Evolutionary conservation across 768 basidiomycete genomes (phyloP), one percentile per base, ranked within the genome.

Genomic region (Nidularia sp.): DNA sequence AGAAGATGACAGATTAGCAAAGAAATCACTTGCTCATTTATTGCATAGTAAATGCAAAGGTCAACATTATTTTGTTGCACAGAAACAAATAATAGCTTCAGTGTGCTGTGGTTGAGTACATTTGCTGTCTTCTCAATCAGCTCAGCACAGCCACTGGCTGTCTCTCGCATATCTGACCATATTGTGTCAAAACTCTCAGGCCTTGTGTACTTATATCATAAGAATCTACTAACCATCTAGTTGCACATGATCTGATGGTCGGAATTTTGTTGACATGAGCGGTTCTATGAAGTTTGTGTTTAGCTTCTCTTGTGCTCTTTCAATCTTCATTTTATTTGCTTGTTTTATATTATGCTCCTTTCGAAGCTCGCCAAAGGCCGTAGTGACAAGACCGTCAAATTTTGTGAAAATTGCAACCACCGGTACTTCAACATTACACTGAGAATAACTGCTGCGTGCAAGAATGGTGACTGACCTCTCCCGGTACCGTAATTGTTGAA

Each of bases 311-410:
- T 34, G 12, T 9, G 59, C 64, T 35, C 9, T 56, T 13, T 33
- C 33, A n/a, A 33, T 54, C 8, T 22, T 54, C 60, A 9, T 58
- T 45, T n/a, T 48, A 36, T 41, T 47, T 12, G 6, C 62, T 51
- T 29, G 48, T 6, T 9, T 55, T 35, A 35, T 55, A 66, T 15
- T 41, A 15, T 41, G 39, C 39, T 41, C 39, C 15, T 41, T 41
- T 41, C 39, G 48, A 6, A 70, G 47, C 22, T 57, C 64, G 53
- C 74, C 72, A 39, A 66, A 66, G 48, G 73, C 74, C 39, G 10
- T 41, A 15, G 12, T 41, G 39, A 41, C 39, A 41, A 41, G 73
- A 29, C 25, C 25, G 25, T 29, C 25, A 29, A 29, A 29, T 29
- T 29, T 29, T 29, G 25, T 29, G 25, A 29, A 29, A 29, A 29